phyloP scores from a whole-genome alignment of 345 rosid species.

The Heritiera littoralis region DNA sequence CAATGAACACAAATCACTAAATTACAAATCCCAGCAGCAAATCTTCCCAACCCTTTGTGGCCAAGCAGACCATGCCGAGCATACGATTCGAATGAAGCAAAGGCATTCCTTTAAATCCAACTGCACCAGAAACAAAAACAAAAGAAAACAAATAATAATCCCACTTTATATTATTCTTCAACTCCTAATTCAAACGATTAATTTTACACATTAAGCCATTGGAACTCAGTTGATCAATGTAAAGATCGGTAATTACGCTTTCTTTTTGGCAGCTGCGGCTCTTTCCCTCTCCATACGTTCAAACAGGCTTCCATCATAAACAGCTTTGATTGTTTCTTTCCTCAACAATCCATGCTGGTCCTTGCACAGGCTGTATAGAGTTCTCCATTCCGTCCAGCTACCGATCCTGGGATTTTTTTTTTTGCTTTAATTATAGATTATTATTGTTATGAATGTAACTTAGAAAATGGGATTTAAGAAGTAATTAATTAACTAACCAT shows the following conservation, averaged over 20 bases:
- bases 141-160: not conserved
- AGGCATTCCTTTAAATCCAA: not conserved
- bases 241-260: slow-evolving; percentile 33
- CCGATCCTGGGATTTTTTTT: slow-evolving; percentile 47
- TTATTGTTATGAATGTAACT: not conserved
- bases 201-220: not conserved
- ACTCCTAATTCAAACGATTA: not conserved
- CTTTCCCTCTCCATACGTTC: slow-evolving; percentile 57
- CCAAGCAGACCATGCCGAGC: not conserved
- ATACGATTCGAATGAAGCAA: too few relatives aligned
- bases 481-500: slow-evolving; percentile 35
- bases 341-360: slow-evolving; percentile 69
- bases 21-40: not conserved
- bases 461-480: not conserved
- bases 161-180: not conserved
- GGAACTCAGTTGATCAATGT: not conserved
- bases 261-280: slow-evolving; percentile 45
- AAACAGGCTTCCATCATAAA: slow-evolving; percentile 82
- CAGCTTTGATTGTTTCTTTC: slow-evolving; percentile 60
- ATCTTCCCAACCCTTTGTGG: not conserved
- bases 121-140: slow-evolving; percentile 13
- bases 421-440: not conserved
- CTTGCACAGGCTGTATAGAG: slow-evolving; percentile 54
- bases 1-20: too few relatives aligned
- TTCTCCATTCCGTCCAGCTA: slow-evolving; percentile 71